Base-by-base conservation (phyloP, 2,329 filamentous ascomycete species). In the Cladophialophora chaetospira region DNA sequence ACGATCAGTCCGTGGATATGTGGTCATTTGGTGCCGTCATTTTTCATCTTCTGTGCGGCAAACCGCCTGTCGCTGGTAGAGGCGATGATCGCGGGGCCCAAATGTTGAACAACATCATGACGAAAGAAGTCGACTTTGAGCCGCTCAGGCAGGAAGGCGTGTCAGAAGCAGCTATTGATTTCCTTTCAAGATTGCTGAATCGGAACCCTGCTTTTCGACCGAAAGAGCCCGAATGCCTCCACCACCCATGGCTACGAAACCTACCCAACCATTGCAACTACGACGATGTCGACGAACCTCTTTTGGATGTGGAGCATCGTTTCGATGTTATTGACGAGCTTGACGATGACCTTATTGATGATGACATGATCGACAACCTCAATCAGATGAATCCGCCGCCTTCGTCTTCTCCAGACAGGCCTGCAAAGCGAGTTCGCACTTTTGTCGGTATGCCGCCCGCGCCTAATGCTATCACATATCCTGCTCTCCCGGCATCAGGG, bases 1-100 rank as follows among this genome's bases (percentile, higher is more conserved):
- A 99, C 71, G 90, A 87, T 68, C 90, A 96, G 60, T 90, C 91
- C 1, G 89, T 97, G 28, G 94, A 99, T 69, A 89, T 97, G 61
- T 99, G 94, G 93, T 97, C 94, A 0, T 84, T 96, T 44, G 94
- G 90, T 13, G 94, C 92, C 11, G 94, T 99, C 1, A 75, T 97
- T 4, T 99, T 91, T 75, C 94, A 89, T 68, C 80, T 90, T 5
- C 77, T 99, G n/a, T 91, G 88, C 4, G 85, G 84, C 9, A 80
- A 81, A 26, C 88, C 93, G 25, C 93, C 94, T 0, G 97, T 90
- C 70, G 87, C 87, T 25, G 91, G 89, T 13, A 84, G 86, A 61
- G 85, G 82, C 25, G 89, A 91, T 64, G 85, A 88, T 48, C 87
- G 85, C 62, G 89, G 93, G 60, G 85, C 86, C 3, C 88, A 89